Base-by-base conservation (phyloP, 768 basidiomycete species). In the Mycena venus region DNA sequence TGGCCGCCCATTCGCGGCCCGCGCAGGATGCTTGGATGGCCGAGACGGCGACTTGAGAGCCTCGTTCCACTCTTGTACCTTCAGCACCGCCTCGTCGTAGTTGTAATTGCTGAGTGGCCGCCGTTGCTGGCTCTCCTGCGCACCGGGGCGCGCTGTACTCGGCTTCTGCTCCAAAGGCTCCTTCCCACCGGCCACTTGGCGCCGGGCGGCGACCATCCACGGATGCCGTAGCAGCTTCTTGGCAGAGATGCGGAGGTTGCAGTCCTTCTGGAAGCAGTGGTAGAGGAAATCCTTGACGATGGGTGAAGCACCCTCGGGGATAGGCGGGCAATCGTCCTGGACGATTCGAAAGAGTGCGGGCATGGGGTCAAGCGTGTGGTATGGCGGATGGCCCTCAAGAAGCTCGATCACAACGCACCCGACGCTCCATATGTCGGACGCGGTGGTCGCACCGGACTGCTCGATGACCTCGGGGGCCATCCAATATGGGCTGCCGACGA, bases 401-500 rank as follows among this genome's bases (percentile, higher is more conserved):
- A 99, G 90, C 80, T 99, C 98, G 70, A 99, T 97, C 6, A 99
- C 97, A n/a, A 98, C 95, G 80, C 97, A 99, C 17, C 98, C 98
- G 14, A 98, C 95, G 77, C 94, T 95, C 96, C 98, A 99, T 71
- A 99, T 96, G 83, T 99, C 98, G 21, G 96, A 98, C 17, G 98
- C 94, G 0, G 98, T 98, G 1, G 96, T 97, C 34, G 98, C 98
- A 34, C 98, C 98, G 34, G 93, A 94, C 83, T 99, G 98, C 79
- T 99, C 98, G 70, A 99, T 99, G 58, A 99, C 96, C 84, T 99
- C 98, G 2, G 98, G 98, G 11, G 98, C 97, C 98, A 99, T 99
- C 98, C 98, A 99, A 81, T 99, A 99, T 5, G 98, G 98, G 79
- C 96, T 97, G 8, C 98, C 98, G 49, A 99, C 98, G 2, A 99